phyloP scores from a whole-genome alignment of 768 basidiomycete species.

The Rhodosporidiobolus odoratus region DNA sequence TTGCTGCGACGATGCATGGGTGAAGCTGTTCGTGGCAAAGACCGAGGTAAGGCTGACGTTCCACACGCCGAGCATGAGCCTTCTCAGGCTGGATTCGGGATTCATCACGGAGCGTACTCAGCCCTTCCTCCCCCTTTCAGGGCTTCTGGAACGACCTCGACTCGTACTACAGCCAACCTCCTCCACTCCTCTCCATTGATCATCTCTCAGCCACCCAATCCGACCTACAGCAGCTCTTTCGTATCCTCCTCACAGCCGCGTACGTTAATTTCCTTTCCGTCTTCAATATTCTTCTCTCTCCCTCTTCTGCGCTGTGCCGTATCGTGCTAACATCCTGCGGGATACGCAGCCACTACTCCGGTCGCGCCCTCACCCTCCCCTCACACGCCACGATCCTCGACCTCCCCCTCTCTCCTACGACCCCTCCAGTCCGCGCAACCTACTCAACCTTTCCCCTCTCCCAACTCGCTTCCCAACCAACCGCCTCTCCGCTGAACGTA shows the following conservation, averaged over 20 bases:
- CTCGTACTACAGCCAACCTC: slow-evolving; percentile 17
- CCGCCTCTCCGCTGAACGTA: not conserved
- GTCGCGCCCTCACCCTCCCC: slow-evolving; percentile 14
- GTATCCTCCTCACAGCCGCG: slow-evolving; percentile 16
- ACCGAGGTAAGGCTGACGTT: not conserved
- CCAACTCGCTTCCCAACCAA: not conserved
- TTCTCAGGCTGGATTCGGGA: not conserved
- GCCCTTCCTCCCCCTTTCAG: too few relatives aligned
- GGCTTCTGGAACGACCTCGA: slow-evolving; percentile 33
- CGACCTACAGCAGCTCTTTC: not conserved
- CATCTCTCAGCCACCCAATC: not conserved
- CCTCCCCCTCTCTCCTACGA: not conserved
- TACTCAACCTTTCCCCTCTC: slow-evolving; percentile 24
- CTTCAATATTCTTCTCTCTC: not conserved
- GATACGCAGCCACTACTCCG: slow-evolving; percentile 24
- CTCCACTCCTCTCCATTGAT: slow-evolving; percentile 12
- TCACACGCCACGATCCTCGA: slow-evolving; percentile 11
- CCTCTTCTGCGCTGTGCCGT: not conserved
- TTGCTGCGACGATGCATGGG: slow-evolving; percentile 19
- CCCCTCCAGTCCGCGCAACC: not conserved
- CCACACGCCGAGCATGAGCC: too few relatives aligned
- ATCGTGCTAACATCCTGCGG: too few relatives aligned
- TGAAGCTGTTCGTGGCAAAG: slow-evolving; percentile 21
- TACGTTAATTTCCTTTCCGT: not conserved
- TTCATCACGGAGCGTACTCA: too few relatives aligned